Conservation (phyloP, 306 rosid genomes). For the Quercus aquifolioides region DNA sequence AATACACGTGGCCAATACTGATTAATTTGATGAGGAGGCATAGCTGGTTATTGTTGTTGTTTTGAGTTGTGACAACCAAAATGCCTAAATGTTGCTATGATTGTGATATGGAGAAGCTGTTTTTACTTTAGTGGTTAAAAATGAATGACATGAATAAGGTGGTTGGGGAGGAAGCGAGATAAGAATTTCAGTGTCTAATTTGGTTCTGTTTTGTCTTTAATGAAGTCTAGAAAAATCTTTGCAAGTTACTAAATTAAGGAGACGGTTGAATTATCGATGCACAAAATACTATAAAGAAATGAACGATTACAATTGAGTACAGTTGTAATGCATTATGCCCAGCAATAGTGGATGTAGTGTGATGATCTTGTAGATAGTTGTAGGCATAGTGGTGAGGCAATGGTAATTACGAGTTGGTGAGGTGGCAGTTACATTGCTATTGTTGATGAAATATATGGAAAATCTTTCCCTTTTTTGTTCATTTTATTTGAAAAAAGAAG, state of each 20-base stretch:
- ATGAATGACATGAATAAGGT: not conserved
- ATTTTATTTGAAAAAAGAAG: no score
- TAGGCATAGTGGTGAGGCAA: not conserved
- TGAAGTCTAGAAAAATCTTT: not conserved
- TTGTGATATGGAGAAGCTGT: no score
- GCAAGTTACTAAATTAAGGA: not conserved
- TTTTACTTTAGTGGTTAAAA: not conserved
- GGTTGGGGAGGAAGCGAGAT: not conserved
- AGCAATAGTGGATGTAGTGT: not conserved
- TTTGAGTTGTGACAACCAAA: no score
- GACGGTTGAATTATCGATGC: not conserved
- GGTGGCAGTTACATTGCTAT: not conserved
- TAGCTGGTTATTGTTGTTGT: no score
- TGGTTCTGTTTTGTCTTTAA: not conserved
- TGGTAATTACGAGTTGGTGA: not conserved
- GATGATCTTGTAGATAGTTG: not conserved
- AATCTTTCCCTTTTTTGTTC: no score
- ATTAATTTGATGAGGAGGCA: no score
- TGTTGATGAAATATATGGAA: not conserved
- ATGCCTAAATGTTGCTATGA: no score
- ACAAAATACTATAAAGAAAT: not conserved
- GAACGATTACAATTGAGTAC: not conserved
- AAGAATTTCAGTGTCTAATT: not conserved
- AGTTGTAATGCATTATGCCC: not conserved
- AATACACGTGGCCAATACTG: no score